phyloP scores from a whole-genome alignment of 2,329 filamentous ascomycete genomes.

The Lojkania enalia region DNA sequence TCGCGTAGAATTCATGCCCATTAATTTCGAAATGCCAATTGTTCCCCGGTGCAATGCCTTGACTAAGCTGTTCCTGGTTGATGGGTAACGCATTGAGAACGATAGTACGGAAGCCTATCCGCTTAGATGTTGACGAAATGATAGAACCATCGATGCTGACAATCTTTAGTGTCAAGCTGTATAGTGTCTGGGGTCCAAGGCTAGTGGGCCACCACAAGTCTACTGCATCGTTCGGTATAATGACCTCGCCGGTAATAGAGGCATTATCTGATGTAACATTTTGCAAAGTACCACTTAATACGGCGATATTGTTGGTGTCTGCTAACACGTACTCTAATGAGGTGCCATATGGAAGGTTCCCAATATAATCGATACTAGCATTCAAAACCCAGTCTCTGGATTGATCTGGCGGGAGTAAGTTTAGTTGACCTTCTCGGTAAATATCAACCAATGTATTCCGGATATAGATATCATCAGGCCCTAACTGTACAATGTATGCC shows the following conservation, averaged over 20 bases:
- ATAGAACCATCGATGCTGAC: conserved; percentile 40
- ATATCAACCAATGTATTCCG: conserved; percentile 62
- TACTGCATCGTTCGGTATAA: conserved; percentile 50
- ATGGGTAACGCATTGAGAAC: conserved; percentile 61
- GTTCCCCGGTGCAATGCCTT: conserved; percentile 60
- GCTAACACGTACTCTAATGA: conserved; percentile 53
- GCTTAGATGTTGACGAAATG: conserved; percentile 55
- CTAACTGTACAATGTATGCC: conserved; percentile 59
- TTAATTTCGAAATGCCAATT: conserved; percentile 70
- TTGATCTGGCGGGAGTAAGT: conserved; percentile 62
- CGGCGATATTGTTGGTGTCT: conserved; percentile 46
- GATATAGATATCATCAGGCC: conserved; percentile 49
- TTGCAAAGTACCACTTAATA: conserved; percentile 45
- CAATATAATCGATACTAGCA: conserved; percentile 62
- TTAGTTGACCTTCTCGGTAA: conserved; percentile 61
- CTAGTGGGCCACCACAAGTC: conserved; percentile 65
- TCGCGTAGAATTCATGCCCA: conserved; percentile 65
- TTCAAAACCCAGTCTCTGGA: conserved; percentile 62
- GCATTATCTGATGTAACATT: conserved; percentile 46
- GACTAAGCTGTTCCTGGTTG: conserved; percentile 56
- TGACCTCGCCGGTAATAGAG: conserved; percentile 55
- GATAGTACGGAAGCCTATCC: conserved; percentile 65
- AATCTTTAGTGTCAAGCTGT: conserved; percentile 58
- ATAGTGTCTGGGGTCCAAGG: conserved; percentile 61
- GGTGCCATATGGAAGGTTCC: conserved; percentile 50